These are phyloP conservation scores for Astragalus glycyphyllos DNA, from an alignment of 306 rosid genomes.

Conservation along the genomic window DNA sequence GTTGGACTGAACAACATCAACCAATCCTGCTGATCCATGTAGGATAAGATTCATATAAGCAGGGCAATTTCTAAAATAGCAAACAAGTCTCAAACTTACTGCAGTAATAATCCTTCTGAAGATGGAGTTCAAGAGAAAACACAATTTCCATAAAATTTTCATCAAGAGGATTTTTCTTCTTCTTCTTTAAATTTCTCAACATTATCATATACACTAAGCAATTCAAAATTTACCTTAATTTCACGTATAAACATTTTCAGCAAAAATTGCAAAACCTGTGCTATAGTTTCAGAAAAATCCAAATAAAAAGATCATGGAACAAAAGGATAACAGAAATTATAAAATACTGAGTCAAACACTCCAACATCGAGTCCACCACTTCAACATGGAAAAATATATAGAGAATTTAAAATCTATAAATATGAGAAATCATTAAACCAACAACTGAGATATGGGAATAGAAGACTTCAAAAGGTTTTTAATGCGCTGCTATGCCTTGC, in stretches of 20 bases:
- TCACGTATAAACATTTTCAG: neutral
- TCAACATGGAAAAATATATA: neutral
- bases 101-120: too few species aligned
- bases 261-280: conserved; percentile 1
- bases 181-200: too few species aligned
- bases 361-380: neutral
- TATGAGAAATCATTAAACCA: neutral
- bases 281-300: neutral
- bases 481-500: neutral
- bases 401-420: neutral
- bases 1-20: neutral
- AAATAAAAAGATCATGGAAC: neutral
- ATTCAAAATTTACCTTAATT: neutral
- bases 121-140: too few species aligned
- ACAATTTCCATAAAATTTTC: neutral
- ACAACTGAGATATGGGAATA: conserved; percentile 1
- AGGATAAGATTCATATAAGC: neutral
- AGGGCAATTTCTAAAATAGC: too few species aligned
- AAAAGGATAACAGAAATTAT: too few species aligned
- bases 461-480: neutral
- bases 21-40: neutral
- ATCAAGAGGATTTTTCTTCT: neutral
- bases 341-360: neutral
- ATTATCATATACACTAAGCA: neutral
- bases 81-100: neutral